Conservation (phyloP, 2,329 filamentous ascomycete genomes). For the Xylaria sp. region DNA sequence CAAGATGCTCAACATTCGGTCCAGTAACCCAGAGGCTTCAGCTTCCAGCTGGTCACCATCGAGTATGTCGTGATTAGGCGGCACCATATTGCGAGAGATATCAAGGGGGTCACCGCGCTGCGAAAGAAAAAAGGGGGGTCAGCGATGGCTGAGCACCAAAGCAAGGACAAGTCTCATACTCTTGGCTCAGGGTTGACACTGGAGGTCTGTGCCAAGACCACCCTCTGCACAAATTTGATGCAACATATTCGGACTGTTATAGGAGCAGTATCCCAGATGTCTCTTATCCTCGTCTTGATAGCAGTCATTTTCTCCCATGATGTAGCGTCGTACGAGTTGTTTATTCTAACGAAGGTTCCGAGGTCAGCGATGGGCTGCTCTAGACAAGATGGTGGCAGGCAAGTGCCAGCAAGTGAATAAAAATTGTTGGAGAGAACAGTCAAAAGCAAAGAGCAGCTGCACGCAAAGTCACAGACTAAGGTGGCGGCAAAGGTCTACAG, state of each 20-base stretch:
- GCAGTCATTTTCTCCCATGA: constrained; percentile 89
- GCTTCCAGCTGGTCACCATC: constrained; percentile 86
- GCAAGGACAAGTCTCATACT: constrained; percentile 62
- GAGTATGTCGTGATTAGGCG: constrained; percentile 83
- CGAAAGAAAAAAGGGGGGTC: constrained; percentile 35
- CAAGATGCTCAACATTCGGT: constrained; percentile 84
- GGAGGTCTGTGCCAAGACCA: constrained; percentile 92
- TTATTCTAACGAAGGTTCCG: constrained; percentile 71
- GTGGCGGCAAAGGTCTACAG: constrained; percentile 43
- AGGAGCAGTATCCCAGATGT: constrained; percentile 84
- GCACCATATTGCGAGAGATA: constrained; percentile 86
- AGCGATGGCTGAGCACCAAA: constrained; percentile 34
- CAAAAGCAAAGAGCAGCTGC: constrained; percentile 35
- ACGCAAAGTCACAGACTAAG: constrained; percentile 40
- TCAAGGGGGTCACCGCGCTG: constrained; percentile 68
- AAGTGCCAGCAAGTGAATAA: constrained; percentile 11
- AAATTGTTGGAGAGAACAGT: constrained; percentile 27
- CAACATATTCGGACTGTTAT: constrained; percentile 89
- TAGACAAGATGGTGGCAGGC: constrained; percentile 10
- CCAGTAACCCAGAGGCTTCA: constrained; percentile 89
- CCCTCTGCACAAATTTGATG: constrained; percentile 95
- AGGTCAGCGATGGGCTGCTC: constrained; percentile 43
- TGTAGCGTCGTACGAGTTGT: constrained; percentile 82
- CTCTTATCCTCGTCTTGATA: constrained; percentile 89
- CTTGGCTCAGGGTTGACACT: constrained; percentile 83